Base-by-base conservation (phyloP, 1,284 basidiomycete genomes). In the Trichosporon faecale region DNA sequence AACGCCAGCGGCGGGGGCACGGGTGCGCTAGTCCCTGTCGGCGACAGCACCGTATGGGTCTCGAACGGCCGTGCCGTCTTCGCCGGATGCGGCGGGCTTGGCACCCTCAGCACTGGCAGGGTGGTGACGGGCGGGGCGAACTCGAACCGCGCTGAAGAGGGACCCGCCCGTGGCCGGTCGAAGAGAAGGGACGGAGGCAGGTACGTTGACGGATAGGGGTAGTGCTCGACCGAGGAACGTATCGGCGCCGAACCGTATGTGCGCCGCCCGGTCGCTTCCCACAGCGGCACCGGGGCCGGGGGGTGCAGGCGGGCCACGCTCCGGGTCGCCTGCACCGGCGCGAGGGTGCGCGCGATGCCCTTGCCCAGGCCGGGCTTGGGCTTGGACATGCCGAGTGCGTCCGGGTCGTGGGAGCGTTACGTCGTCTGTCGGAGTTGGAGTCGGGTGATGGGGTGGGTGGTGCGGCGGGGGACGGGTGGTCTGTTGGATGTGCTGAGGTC, bases 331-430 rank as follows among this genome's bases (percentile, higher is more conserved):
- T 69, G 72, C 29, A 72, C 69, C 14, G 70, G 71, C 11, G 73
- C 71, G 21, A 78, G 70, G 0, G 77, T 78, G 23, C 79, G 72
- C 67, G 77, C 78, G 31, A 79, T 68, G 23, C 76, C 78, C 67
- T 79, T 79, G 61, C 76, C 76, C 16, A 80, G 71, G n/a, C 78
- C 76, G 2, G 78, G 78, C 68, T 78, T 79, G 9, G 78, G 77
- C 68, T 80, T 80, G 37, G 77, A 79, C 77, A 78, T 77, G 65
- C 63, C 18, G 25, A 37, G 21, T 9, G 33, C 18, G 21, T n/a
- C 14, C 35, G 49, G 21, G 49, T 8, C 18, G n/a, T 52, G 49
- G 21, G 49, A 52, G 49, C 49, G 49, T 52, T 52, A 52, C 49
- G 49, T 49, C 21, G 46, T 52, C 49, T 11, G 49, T 52, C 49